Conservation (phyloP, 169 alveolate species). For the Amoebophrya sp. region DNA sequence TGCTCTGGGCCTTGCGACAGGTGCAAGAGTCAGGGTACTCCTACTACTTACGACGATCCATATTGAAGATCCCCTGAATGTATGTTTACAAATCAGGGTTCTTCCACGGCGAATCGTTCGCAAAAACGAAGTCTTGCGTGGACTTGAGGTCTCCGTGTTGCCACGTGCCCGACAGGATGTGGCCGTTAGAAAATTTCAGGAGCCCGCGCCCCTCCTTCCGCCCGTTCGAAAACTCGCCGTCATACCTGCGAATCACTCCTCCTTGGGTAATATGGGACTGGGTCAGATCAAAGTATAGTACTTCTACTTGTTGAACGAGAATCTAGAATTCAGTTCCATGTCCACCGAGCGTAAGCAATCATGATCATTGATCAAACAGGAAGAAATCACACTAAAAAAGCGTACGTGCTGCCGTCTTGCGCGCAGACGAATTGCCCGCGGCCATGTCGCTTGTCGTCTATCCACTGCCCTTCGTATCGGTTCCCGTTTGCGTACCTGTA, state of each 20-base stretch:
- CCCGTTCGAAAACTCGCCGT: conserved; percentile 71
- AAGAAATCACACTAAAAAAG: no score
- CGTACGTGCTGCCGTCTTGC: conserved; percentile 58
- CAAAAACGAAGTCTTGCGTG: conserved; percentile 14
- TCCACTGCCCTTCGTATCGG: conserved; percentile 74
- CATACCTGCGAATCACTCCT: conserved; percentile 41
- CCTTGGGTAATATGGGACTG: neutral
- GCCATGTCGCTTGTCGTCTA: conserved; percentile 75
- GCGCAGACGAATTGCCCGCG: conserved; percentile 66
- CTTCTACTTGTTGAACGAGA: neutral
- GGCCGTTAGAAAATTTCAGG: conserved; percentile 16
- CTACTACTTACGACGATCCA: no score
- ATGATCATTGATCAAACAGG: neutral
- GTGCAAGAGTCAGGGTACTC: no score
- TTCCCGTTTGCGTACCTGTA: conserved; percentile 71
- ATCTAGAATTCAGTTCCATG: no score
- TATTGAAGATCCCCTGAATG: no score
- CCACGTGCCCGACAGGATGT: conserved; percentile 20
- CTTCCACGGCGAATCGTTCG: conserved; percentile 26
- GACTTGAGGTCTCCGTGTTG: conserved; percentile 16
- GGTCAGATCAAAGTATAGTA: neutral
- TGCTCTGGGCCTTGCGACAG: no score
- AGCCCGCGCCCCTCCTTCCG: conserved; percentile 73
- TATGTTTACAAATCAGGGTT: conserved; percentile 24
- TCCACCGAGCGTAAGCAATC: no score